Conservation (phyloP, 768 basidiomycete species). For the Chalciporus pseudorubinellus region DNA sequence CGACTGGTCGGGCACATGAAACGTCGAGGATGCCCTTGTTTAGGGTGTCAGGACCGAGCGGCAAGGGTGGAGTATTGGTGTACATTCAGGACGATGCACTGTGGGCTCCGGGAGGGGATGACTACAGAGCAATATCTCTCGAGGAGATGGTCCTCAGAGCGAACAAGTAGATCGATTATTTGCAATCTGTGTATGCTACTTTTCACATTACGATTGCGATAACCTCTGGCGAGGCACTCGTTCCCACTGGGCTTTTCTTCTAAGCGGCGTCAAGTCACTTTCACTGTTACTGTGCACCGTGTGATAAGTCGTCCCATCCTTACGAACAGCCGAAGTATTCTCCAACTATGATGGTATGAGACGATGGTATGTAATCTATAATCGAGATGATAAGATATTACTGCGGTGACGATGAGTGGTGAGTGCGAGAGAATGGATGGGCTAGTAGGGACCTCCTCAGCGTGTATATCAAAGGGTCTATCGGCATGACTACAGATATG, state of each 20-base stretch:
- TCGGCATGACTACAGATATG: slow-evolving; percentile 38
- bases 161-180: slow-evolving; percentile 22
- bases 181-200: not conserved
- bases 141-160: slow-evolving; percentile 86
- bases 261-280: too few species aligned
- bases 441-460: slow-evolving; percentile 12
- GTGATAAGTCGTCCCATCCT: too few species aligned
- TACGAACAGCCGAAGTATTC: too few species aligned
- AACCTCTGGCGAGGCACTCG: not conserved
- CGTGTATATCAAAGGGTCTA: slow-evolving; percentile 1
- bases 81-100: slow-evolving; percentile 94
- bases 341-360: not conserved
- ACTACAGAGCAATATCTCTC: slow-evolving; percentile 74
- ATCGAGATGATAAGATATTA: slow-evolving; percentile 30
- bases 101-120: slow-evolving; percentile 71
- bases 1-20: slow-evolving; percentile 82
- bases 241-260: too few species aligned
- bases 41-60: slow-evolving; percentile 79
- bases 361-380: slow-evolving; percentile 21
- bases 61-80: slow-evolving; percentile 82
- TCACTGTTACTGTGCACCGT: too few species aligned
- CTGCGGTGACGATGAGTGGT: slow-evolving; percentile 29
- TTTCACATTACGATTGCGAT: too few species aligned
- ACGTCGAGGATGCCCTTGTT: slow-evolving; percentile 87
- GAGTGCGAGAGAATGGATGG: slow-evolving; percentile 22